Conservation (phyloP, 1,284 basidiomycete genomes). For the Fomitopsis schrenkii region DNA sequence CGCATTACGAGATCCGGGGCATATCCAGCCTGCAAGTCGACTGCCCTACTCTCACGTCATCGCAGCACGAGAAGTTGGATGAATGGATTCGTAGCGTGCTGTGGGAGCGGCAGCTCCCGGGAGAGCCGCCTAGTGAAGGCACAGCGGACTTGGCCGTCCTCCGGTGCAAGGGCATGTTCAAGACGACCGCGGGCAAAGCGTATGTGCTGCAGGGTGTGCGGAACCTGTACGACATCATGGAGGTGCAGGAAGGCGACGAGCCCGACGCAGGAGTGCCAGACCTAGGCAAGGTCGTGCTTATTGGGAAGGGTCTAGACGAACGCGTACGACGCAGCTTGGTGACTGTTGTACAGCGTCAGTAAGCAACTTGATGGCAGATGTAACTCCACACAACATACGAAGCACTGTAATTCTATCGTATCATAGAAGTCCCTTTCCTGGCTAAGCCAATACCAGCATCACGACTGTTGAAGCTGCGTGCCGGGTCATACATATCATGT, state of each 20-base stretch:
- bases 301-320: constrained; percentile 73
- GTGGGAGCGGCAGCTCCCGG: constrained; percentile 64
- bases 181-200: constrained; percentile 45
- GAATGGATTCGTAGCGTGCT: constrained; percentile 75
- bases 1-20: constrained; percentile 63
- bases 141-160: constrained; percentile 51
- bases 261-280: constrained; percentile 45
- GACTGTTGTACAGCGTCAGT: background rate
- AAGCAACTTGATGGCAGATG: too few species aligned
- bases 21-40: constrained; percentile 71
- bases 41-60: constrained; percentile 51
- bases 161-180: constrained; percentile 81
- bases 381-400: too few species aligned
- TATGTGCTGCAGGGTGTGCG: constrained; percentile 85
- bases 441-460: too few species aligned
- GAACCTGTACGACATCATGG: constrained; percentile 76
- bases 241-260: constrained; percentile 34
- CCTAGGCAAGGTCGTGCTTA: constrained; percentile 80
- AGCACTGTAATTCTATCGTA: too few species aligned
- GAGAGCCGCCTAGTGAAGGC: constrained; percentile 16
- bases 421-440: too few species aligned
- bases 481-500: too few species aligned
- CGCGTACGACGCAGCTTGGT: constrained; percentile 49
- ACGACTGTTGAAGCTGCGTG: too few species aligned
- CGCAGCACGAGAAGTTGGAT: constrained; percentile 53